Evolutionary conservation across 371 early-diverging fungal species (phyloP).

Genomic region (Batrachochytrium dendrobatidis): DNA sequence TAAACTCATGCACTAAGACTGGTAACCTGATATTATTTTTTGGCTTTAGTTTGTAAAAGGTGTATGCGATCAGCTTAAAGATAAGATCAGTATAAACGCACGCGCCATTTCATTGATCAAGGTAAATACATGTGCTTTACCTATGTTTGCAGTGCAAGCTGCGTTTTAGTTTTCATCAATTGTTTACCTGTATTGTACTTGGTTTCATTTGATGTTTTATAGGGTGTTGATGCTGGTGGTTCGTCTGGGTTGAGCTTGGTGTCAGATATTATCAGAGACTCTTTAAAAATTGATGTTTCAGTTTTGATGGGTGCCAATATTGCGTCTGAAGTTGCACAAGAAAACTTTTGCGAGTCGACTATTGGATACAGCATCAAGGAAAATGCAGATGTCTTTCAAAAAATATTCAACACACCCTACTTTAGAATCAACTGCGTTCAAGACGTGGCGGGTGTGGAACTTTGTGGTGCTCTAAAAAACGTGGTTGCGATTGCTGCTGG

Average conservation of each 20-base stretch:
- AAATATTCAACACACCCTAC: conserved; percentile 80
- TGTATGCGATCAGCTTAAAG: conserved; percentile 70
- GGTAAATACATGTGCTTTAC: conserved; percentile 35
- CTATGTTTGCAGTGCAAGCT: background rate
- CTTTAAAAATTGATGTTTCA: conserved; percentile 67
- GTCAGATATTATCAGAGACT: conserved; percentile 76
- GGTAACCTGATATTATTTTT: background rate
- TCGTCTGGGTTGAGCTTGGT: conserved; percentile 73
- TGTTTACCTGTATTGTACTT: background rate
- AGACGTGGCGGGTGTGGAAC: conserved; percentile 89
- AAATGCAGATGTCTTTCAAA: conserved; percentile 68
- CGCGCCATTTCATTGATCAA: conserved; percentile 92
- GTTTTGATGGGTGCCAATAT: conserved; percentile 98
- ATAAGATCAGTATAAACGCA: conserved; percentile 57
- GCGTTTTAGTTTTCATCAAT: no score
- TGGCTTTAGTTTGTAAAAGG: conserved; percentile 69
- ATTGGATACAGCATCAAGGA: conserved; percentile 67
- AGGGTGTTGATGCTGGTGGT: conserved; percentile 73
- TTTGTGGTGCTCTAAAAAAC: conserved; percentile 98
- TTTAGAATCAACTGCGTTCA: conserved; percentile 74
- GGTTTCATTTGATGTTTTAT: background rate
- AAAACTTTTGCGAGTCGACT: conserved; percentile 93
- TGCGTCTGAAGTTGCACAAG: conserved; percentile 92
- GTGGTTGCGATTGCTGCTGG: conserved; percentile 98
- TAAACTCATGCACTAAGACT: background rate